Percentiles rank a stretch among this genome's conserved stretches.
phyloP scores from a whole-genome alignment of 2,329 filamentous ascomycete genomes.

The Trichophyton equinum region DNA sequence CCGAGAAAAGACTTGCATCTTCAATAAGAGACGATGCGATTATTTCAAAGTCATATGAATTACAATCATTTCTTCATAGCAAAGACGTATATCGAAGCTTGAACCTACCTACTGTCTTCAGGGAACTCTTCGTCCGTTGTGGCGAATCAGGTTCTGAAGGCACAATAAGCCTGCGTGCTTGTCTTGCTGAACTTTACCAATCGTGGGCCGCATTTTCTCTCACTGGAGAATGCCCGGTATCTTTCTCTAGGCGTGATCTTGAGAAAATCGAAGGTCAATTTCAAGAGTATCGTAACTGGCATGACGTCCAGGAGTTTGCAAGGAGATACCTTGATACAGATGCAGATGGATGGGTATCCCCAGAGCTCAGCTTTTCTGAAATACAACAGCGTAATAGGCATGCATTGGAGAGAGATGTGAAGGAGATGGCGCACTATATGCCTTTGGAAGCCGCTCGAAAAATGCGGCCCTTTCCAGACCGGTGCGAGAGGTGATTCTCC shows the following conservation, averaged over 20 bases:
- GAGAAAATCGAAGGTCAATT: not conserved
- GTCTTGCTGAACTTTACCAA: slow-evolving; percentile 18
- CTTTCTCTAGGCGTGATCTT: slow-evolving; percentile 8
- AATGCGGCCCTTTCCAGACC: not conserved
- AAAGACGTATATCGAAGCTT: slow-evolving; percentile 28
- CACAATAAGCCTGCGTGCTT: slow-evolving; percentile 18
- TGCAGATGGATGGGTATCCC: slow-evolving; percentile 26
- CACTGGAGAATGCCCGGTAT: not conserved
- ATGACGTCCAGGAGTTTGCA: slow-evolving; percentile 11
- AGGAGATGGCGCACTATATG: not conserved
- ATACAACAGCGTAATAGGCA: not conserved
- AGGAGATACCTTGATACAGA: slow-evolving; percentile 22
- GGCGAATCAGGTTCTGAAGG: slow-evolving; percentile 18
- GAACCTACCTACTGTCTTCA: not conserved
- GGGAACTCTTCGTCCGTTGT: slow-evolving; percentile 4
- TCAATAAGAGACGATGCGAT: slow-evolving; percentile 5
- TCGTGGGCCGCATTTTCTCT: slow-evolving; percentile 1
- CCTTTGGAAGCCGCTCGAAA: not conserved
- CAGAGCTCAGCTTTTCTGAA: slow-evolving; percentile 17
- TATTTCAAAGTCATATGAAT: slow-evolving; percentile 21
- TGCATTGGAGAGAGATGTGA: not conserved
- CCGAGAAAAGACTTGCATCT: slow-evolving; percentile 5
- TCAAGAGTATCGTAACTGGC: slow-evolving; percentile 8
- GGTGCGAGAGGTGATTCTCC: no score
- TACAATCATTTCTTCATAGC: slow-evolving; percentile 30